A percentile compares a stretch with the other conserved stretches of the same genome.
Evolutionary conservation across 768 basidiomycete genomes (phyloP).

Genomic region (Hygrocybe coccinea): DNA sequence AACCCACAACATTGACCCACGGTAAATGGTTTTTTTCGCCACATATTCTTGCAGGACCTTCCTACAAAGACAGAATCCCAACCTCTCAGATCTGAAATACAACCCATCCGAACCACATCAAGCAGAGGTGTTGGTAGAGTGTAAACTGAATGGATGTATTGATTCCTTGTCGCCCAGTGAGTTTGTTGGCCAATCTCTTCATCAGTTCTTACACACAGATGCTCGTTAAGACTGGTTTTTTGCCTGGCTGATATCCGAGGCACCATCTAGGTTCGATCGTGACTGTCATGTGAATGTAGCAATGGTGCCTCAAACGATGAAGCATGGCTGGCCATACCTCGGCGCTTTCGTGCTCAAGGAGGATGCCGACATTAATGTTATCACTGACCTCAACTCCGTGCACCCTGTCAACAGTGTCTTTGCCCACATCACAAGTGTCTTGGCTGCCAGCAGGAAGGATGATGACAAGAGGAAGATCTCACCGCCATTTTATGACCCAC

Average conservation of each 20-base stretch:
- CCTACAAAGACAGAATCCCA: background rate
- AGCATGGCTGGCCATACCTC: slow-evolving; percentile 93
- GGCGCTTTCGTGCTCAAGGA: slow-evolving; percentile 97
- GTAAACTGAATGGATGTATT: slow-evolving; percentile 1
- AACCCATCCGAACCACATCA: background rate
- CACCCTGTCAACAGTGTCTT: slow-evolving; percentile 95
- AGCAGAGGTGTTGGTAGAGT: background rate
- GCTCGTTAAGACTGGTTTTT: slow-evolving; percentile 2
- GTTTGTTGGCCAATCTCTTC: background rate
- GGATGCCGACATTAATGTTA: slow-evolving; percentile 87
- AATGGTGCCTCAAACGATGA: slow-evolving; percentile 25
- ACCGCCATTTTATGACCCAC: slow-evolving; percentile 93
- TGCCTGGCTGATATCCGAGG: background rate
- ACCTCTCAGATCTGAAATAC: background rate
- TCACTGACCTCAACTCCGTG: slow-evolving; percentile 81
- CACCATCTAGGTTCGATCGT: background rate
- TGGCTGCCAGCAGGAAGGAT: slow-evolving; percentile 54
- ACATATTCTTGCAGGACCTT: background rate
- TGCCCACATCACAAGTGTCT: slow-evolving; percentile 93
- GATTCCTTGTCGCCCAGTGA: background rate
- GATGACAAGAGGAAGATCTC: slow-evolving; percentile 82
- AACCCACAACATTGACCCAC: background rate
- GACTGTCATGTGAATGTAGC: slow-evolving; percentile 4
- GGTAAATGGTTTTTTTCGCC: background rate
- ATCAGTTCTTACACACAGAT: slow-evolving; percentile 2